Evolutionary conservation across 106 monocot genomes (phyloP), one percentile per base, ranked within the genome.

Genomic region (Dioscorea alata): DNA sequence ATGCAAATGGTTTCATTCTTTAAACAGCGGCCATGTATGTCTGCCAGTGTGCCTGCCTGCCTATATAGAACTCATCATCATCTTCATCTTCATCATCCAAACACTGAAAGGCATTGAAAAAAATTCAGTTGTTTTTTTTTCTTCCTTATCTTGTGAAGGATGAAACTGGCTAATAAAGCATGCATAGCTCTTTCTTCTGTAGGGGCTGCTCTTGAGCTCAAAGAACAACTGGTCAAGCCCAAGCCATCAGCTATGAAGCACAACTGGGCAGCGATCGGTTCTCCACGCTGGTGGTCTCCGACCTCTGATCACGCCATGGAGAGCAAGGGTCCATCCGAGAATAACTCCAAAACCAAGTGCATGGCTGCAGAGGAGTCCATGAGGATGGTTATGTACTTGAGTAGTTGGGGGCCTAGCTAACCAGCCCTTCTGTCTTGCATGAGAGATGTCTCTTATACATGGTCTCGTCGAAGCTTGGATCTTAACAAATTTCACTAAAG

Each of bases 191-290:
- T 84, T 57, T 64, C 80, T 16, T 42, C 42, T 42, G 33, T 79
- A n/a, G 83, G 73, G 10, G 83, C 83, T 50, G 83, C 83, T 19
- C 52, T 83, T 23, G 78, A 74, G 33, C 65, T 74, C 33, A 72
- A 73, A 70, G 80, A 73, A 24, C 76, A 79, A 62, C 63, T 71
- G 64, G 48, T 69, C 20, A 69, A 73, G 60, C 59, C 65, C 33
- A 65, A 61, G 48, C 4, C 53, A n/a, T 42, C 42, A 10, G 42
- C 42, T 42, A 42, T 42, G 42, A 42, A 42, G 5, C 42, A 6
- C 42, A 63, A 28, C 13, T 56, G 48, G 60, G 28, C 75, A 2
- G 66, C 59, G 31, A 24, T 66, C 6, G 13, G 57, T n/a, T 61
- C 60, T 9, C 9, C 50, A 21, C 33, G 6, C 33, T 24, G 48